A percentile compares a stretch with the other conserved stretches of the same genome.
These are phyloP conservation scores for Schwanniomyces yamadae DNA, from an alignment of 805 yeast genomes.

Conservation along the genomic window DNA sequence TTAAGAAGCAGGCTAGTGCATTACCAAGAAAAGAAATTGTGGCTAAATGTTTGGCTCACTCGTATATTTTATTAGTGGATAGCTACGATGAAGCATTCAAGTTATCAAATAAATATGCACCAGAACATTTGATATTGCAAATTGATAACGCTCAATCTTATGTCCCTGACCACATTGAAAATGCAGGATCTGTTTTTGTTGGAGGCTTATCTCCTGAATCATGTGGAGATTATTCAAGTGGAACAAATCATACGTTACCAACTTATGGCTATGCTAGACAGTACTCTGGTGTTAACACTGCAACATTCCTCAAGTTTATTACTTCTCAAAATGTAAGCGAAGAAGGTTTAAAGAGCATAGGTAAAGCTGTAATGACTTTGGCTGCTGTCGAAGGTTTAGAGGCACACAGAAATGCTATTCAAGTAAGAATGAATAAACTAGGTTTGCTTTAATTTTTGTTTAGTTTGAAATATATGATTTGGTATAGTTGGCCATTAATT, in stretches of 20 bases:
- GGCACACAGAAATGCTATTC: slow-evolving; percentile 96
- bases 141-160: slow-evolving; percentile 72
- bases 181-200: slow-evolving; percentile 96
- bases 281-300: slow-evolving; percentile 96
- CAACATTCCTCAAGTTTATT: slow-evolving; percentile 91
- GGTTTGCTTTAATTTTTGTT: slow-evolving; percentile 47
- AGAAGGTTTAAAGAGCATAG: slow-evolving; percentile 82
- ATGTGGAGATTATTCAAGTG: slow-evolving; percentile 97
- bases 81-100: slow-evolving; percentile 76
- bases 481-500: no score
- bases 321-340: slow-evolving; percentile 90
- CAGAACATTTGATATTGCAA: slow-evolving; percentile 95
- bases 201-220: slow-evolving; percentile 97
- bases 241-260: slow-evolving; percentile 98
- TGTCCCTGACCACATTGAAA: slow-evolving; percentile 69
- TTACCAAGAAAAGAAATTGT: slow-evolving; percentile 94
- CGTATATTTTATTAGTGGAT: slow-evolving; percentile 71
- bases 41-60: slow-evolving; percentile 87
- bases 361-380: slow-evolving; percentile 93
- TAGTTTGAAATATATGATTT: no score
- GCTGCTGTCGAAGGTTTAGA: slow-evolving; percentile 97
- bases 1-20: slow-evolving; percentile 75
- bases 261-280: slow-evolving; percentile 98
- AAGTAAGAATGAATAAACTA: slow-evolving; percentile 84
- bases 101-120: slow-evolving; percentile 91